Conservation (phyloP, 2,329 filamentous ascomycete genomes). For the Cladosporium sp. region DNA sequence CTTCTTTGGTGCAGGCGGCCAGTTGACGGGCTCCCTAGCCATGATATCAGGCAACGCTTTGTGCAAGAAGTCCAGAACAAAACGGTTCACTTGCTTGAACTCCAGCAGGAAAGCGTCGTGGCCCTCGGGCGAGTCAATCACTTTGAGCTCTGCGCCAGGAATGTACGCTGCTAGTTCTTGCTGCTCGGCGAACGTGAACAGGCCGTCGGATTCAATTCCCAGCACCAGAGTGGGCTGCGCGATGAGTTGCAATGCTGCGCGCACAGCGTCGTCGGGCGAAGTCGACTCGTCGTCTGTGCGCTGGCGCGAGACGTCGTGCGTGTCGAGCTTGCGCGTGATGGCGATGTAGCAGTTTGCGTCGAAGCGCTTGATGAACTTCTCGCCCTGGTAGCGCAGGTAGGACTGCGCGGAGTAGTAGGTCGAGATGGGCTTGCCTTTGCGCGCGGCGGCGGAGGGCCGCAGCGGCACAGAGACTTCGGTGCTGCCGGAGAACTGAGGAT, state of each 20-base stretch:
- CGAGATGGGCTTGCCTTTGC: slow-evolving; percentile 41
- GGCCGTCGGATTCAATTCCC: slow-evolving; percentile 91
- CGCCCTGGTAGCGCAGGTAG: slow-evolving; percentile 92
- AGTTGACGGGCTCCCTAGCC: slow-evolving; percentile 53
- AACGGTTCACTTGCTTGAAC: slow-evolving; percentile 93
- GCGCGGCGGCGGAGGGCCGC: slow-evolving; percentile 36
- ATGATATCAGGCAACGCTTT: slow-evolving; percentile 88
- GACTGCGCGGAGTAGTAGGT: slow-evolving; percentile 99
- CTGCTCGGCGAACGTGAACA: slow-evolving; percentile 97
- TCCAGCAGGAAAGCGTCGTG: slow-evolving; percentile 96
- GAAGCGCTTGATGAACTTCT: slow-evolving; percentile 95
- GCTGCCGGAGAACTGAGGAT: slow-evolving; percentile 51
- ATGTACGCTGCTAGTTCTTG: slow-evolving; percentile 85
- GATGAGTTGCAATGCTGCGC: slow-evolving; percentile 76
- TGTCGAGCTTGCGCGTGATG: slow-evolving; percentile 96
- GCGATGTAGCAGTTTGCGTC: slow-evolving; percentile 99
- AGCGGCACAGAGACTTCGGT: slow-evolving; percentile 38
- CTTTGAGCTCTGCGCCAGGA: slow-evolving; percentile 73
- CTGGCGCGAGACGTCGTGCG: slow-evolving; percentile 86
- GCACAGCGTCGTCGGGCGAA: slow-evolving; percentile 52
- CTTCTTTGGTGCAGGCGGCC: slow-evolving; percentile 49
- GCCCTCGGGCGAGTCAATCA: slow-evolving; percentile 90
- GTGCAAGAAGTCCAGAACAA: slow-evolving; percentile 80
- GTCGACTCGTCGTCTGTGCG: slow-evolving; percentile 48
- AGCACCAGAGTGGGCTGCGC: slow-evolving; percentile 88